phyloP scores from a whole-genome alignment of 2,329 filamentous ascomycete species.

The Blastomyces parvus region DNA sequence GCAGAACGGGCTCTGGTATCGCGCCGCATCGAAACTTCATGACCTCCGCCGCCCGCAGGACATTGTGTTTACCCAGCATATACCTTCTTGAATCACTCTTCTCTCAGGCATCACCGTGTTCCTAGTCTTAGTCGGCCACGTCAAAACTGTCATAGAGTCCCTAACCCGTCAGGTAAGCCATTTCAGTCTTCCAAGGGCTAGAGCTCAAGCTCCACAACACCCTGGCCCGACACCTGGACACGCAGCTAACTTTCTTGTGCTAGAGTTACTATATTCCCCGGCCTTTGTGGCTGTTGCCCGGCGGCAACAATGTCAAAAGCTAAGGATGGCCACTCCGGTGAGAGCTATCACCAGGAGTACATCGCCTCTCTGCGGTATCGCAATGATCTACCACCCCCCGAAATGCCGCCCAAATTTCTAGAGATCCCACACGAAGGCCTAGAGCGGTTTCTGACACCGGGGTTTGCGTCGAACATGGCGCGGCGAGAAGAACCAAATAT shows the following conservation, averaged over 20 bases:
- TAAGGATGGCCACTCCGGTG: constrained; percentile 31
- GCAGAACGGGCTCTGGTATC: constrained; percentile 22
- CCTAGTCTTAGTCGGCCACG: neutral
- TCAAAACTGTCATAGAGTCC: neutral
- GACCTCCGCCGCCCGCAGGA: neutral
- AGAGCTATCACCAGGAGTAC: constrained; percentile 76
- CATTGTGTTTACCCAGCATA: neutral
- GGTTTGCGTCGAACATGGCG: constrained; percentile 79
- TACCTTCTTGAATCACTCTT: neutral
- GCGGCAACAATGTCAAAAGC: constrained; percentile 30
- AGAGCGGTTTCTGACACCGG: constrained; percentile 78
- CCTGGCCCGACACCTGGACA: neutral
- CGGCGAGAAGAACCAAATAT: constrained; percentile 92
- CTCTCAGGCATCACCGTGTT: neutral
- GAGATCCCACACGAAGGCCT: constrained; percentile 93
- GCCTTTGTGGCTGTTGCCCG: neutral
- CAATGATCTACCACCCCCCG: constrained; percentile 88
- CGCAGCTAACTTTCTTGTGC: neutral
- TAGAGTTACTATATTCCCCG: neutral
- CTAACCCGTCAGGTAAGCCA: neutral
- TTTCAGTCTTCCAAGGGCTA: neutral
- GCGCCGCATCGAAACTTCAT: neutral
- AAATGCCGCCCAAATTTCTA: constrained; percentile 89
- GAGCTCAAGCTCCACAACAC: neutral
- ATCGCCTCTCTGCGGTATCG: constrained; percentile 92